Percentiles rank a stretch among this genome's conserved stretches.
These are phyloP conservation scores for Sparassis latifolia DNA, from an alignment of 1,284 basidiomycete genomes.

Conservation along the genomic window DNA sequence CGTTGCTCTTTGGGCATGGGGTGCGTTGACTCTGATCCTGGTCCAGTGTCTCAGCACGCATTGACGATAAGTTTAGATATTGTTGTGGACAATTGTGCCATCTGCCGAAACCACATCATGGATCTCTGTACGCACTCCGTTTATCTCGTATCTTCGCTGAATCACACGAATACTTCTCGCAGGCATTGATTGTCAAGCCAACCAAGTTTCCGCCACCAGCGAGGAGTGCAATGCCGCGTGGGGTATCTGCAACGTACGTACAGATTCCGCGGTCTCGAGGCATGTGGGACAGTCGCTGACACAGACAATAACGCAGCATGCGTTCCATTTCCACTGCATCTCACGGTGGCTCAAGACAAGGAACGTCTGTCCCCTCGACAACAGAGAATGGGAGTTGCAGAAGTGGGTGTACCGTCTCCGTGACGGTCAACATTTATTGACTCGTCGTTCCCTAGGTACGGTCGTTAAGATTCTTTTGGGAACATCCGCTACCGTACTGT, in stretches of 20 bases:
- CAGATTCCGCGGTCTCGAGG: background rate
- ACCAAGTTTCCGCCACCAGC: conserved; percentile 92
- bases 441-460: conserved; percentile 10
- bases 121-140: conserved; percentile 73
- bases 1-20: conserved; percentile 95
- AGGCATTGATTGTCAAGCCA: conserved; percentile 99
- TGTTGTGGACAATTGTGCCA: conserved; percentile 94
- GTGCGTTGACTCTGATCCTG: conserved; percentile 35
- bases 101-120: conserved; percentile 98
- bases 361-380: conserved; percentile 98
- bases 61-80: conserved; percentile 55
- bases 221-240: conserved; percentile 99
- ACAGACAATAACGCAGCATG: conserved; percentile 63
- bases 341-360: conserved; percentile 99
- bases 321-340: conserved; percentile 99
- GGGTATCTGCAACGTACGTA: conserved; percentile 94
- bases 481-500: background rate
- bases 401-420: conserved; percentile 50
- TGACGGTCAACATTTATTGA: background rate
- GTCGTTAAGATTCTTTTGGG: conserved; percentile 8
- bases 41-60: background rate
- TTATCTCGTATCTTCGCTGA: conserved; percentile 2
- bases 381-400: conserved; percentile 92
- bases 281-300: background rate
- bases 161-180: conserved; percentile 7